Conservation (phyloP, 345 rosid genomes). For the Gossypium rotundifolium region DNA sequence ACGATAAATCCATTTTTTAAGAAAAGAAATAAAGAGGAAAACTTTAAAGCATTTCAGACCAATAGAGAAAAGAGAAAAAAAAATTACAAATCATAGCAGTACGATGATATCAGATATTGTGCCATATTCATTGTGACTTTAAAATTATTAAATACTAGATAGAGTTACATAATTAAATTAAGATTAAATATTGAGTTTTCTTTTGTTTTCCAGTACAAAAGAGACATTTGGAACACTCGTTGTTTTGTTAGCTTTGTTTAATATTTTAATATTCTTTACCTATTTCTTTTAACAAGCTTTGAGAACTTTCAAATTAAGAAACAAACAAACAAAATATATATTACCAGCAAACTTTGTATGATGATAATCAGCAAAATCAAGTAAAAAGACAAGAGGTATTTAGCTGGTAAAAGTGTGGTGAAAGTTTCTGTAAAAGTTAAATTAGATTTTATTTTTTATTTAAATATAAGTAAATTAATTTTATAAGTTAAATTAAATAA, state of each 20-base stretch:
- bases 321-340: neutral
- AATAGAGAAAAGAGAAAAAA: neutral
- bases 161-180: neutral
- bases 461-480: too few species aligned
- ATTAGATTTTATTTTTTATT: too few species aligned
- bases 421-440: too few species aligned
- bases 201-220: neutral
- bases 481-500: too few species aligned
- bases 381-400: too few species aligned
- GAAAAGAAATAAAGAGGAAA: neutral
- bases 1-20: neutral
- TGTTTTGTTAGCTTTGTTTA: neutral
- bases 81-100: neutral
- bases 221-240: neutral
- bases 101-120: neutral
- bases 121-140: too few species aligned
- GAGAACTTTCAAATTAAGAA: constrained; percentile 27
- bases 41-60: neutral
- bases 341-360: neutral
- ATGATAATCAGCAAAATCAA: neutral
- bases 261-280: too few species aligned
- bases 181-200: neutral
- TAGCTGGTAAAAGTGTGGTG: neutral
- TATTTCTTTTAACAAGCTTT: neutral
- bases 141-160: too few species aligned